Evolutionary conservation across 257 asterid genomes (phyloP).

Genomic region (Cinchona pubescens): DNA sequence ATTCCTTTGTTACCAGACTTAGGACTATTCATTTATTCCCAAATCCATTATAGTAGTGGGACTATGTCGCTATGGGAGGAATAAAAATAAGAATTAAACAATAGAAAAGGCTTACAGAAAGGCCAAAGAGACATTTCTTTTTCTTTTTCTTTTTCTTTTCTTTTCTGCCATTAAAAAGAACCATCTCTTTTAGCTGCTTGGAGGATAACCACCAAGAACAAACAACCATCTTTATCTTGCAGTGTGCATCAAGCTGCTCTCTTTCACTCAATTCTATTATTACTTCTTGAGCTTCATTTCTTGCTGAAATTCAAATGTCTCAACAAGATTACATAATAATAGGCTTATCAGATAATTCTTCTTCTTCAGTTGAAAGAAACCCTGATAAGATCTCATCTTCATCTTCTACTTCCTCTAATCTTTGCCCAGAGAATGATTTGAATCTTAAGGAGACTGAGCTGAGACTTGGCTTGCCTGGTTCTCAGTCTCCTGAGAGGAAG

Average conservation of each 20-base stretch:
- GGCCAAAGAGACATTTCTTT: conserved; percentile 45
- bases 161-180: conserved; percentile 26
- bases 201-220: not conserved
- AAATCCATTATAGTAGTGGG: not conserved
- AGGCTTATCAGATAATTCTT: conserved; percentile 66
- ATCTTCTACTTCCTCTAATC: conserved; percentile 28
- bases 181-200: conserved; percentile 14
- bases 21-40: conserved; percentile 17
- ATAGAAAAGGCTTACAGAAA: conserved; percentile 38
- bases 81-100: not conserved
- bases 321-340: conserved; percentile 56
- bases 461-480: conserved; percentile 86
- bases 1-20: conserved; percentile 13
- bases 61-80: not conserved
- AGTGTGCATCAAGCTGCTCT: conserved; percentile 16
- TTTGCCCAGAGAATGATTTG: conserved; percentile 25
- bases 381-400: conserved; percentile 32
- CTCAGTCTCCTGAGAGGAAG: conserved; percentile 51
- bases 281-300: conserved; percentile 6
- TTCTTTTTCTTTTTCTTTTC: too few species aligned
- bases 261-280: conserved; percentile 21
- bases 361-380: conserved; percentile 38
- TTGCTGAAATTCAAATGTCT: conserved; percentile 38
- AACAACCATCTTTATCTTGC: conserved; percentile 1
- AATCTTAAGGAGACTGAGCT: conserved; percentile 71